Evolutionary conservation across 1,139 yeast species (phyloP).

Genomic region (Kazachstania sp.): DNA sequence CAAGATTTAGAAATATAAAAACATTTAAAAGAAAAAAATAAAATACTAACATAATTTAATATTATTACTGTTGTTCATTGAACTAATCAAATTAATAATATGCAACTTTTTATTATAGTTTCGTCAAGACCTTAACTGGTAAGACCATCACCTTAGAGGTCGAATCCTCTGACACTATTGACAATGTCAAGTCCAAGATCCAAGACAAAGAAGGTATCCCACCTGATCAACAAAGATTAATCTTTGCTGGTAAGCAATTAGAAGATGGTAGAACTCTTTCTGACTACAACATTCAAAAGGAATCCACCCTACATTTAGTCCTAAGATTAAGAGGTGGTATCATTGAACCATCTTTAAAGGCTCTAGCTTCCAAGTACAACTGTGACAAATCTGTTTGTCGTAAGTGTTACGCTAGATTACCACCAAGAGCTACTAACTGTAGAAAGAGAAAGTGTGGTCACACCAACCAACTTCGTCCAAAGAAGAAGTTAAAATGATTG

Average conservation of each 20-base stretch:
- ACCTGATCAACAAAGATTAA: slow-evolving; percentile 88
- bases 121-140: slow-evolving; percentile 80
- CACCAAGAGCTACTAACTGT: slow-evolving; percentile 99
- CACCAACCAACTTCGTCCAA: slow-evolving; percentile 99
- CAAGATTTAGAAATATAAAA: no score
- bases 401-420: slow-evolving; percentile 99
- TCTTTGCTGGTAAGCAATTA: slow-evolving; percentile 88
- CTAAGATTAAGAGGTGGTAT: slow-evolving; percentile 91
- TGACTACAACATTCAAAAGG: slow-evolving; percentile 92
- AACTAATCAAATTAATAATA: neutral
- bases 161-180: slow-evolving; percentile 88
- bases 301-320: slow-evolving; percentile 80
- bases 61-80: neutral
- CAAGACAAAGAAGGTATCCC: slow-evolving; percentile 94
- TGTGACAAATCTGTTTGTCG: slow-evolving; percentile 99
- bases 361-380: slow-evolving; percentile 98
- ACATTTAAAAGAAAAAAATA: no score
- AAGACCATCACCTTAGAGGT: slow-evolving; percentile 90
- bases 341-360: slow-evolving; percentile 98
- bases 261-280: slow-evolving; percentile 89
- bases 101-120: slow-evolving; percentile 35
- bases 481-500: slow-evolving; percentile 96
- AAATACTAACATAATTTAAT: neutral
- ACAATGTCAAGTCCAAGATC: slow-evolving; percentile 86
- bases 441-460: slow-evolving; percentile 99